Base-by-base conservation (phyloP, 2,329 filamentous ascomycete species). In the Colletotrichum agaves region DNA sequence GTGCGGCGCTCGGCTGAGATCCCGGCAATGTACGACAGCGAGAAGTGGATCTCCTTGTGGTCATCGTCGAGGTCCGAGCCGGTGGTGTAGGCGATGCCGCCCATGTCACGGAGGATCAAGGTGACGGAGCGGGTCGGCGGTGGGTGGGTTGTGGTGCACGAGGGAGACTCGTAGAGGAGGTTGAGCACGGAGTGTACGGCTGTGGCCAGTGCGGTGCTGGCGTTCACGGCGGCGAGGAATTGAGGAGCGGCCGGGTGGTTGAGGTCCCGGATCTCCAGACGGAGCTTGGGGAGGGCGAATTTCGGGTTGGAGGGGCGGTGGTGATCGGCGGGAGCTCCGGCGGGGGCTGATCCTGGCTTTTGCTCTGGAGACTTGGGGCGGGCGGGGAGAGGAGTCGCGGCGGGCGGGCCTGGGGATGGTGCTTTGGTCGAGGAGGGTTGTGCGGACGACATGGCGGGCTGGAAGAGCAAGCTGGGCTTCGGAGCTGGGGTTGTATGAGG, bases 41-140 rank as follows among this genome's bases (percentile, higher is more conserved):
- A 94, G 78, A 98, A 85, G 80, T 98, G 93, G 70, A 98, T 96
- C 77, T 97, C 94, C 76, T 98, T 98, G 83, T 97, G 93, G 75
- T 96, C 92, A 69, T 84, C 72, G 79, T 97, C 94, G 11, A 97
- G 85, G 43, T 94, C 91, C 10, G 83, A 87, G 70, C 93, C 92
- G 0, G 88, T 93, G 1, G 95, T 98, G 81, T 98, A 97, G 19
- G 95, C 95, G 4, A 98, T 93, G 56, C 95, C 95, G 53, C 82
- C 83, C 87, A 97, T 94, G 71, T 89, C 84, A 33, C 92, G 88
- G 4, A 98, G 83, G 67, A 97, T 85, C 39, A 98, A 81, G 0
- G 94, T 98, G 17, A 98, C 89, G 58, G 93, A 97, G 68, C 93
- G 91, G 10, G 93, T 96, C n/a, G 87, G 83, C 44, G 88, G 87